Percentiles rank a stretch among this genome's conserved stretches.
phyloP scores from a whole-genome alignment of 1,284 basidiomycete species.

The Schizophyllum amplum region DNA sequence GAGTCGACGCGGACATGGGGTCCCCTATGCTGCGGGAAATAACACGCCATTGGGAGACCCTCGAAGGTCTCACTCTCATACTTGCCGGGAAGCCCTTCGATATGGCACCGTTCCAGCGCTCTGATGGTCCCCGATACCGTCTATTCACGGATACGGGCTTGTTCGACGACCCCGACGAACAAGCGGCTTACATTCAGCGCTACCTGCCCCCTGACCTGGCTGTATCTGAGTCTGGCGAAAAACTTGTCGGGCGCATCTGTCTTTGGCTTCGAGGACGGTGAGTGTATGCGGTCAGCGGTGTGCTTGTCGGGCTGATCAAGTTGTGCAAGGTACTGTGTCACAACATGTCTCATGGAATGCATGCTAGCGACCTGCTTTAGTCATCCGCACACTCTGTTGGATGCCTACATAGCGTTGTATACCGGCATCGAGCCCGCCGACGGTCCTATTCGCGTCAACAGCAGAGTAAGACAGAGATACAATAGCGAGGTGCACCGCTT shows the following conservation, averaged over 20 bases:
- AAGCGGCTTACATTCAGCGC: constrained; percentile 24
- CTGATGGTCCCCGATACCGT: constrained; percentile 15
- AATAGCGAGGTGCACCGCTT: too few species aligned
- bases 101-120: too few species aligned
- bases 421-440: too few species aligned
- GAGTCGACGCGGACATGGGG: constrained; percentile 13
- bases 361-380: constrained; percentile 26
- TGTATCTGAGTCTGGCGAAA: constrained; percentile 18
- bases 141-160: constrained; percentile 34
- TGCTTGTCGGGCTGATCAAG: neutral
- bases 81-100: too few species aligned
- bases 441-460: too few species aligned
- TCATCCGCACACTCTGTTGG: constrained; percentile 2
- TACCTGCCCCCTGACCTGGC: constrained; percentile 25
- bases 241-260: constrained; percentile 26
- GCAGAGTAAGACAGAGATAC: too few species aligned
- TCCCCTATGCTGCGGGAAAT: constrained; percentile 4
- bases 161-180: constrained; percentile 23
- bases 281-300: neutral
- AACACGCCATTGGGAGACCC: too few species aligned
- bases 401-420: neutral
- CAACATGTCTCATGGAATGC: constrained; percentile 28
- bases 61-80: too few species aligned
- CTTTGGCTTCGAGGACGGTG: constrained; percentile 35
- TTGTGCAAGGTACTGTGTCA: constrained; percentile 28